phyloP scores from a whole-genome alignment of 306 rosid genomes.

The Echinosophora koreensis region DNA sequence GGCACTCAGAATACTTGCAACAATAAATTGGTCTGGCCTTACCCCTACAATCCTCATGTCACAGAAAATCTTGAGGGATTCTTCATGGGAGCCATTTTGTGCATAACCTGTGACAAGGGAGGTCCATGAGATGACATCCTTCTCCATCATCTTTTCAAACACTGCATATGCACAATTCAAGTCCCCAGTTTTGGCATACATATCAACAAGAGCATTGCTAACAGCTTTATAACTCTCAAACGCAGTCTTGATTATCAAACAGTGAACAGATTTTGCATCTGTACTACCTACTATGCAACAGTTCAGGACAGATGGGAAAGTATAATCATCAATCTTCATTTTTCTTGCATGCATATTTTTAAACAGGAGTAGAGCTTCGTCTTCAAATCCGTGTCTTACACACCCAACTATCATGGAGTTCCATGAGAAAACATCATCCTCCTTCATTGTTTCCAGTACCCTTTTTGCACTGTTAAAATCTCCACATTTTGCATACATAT shows the following conservation, averaged over 20 bases:
- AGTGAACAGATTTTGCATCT: conserved; percentile 62
- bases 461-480: conserved; percentile 62
- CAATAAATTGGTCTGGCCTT: conserved; percentile 69
- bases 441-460: conserved; percentile 68
- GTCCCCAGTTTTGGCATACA: conserved; percentile 78
- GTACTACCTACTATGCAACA: conserved; percentile 56
- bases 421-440: conserved; percentile 79
- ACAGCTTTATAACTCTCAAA: conserved; percentile 73
- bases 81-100: conserved; percentile 72
- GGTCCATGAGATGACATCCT: conserved; percentile 95
- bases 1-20: conserved; percentile 83
- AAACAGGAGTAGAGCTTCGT: conserved; percentile 75
- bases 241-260: conserved; percentile 76
- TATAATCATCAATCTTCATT: conserved; percentile 77
- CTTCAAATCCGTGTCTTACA: conserved; percentile 66
- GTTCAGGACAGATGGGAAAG: conserved; percentile 83
- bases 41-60: conserved; percentile 78
- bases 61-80: conserved; percentile 65
- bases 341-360: conserved; percentile 73
- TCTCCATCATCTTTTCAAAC: conserved; percentile 64
- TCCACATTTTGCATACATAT: conserved; percentile 89
- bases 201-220: conserved; percentile 86
- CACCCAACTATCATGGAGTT: conserved; percentile 92
- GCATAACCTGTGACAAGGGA: conserved; percentile 86
- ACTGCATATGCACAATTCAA: conserved; percentile 64